Evolutionary conservation across 2,329 filamentous ascomycete species (phyloP).

Genomic region (Zarea fungicola): DNA sequence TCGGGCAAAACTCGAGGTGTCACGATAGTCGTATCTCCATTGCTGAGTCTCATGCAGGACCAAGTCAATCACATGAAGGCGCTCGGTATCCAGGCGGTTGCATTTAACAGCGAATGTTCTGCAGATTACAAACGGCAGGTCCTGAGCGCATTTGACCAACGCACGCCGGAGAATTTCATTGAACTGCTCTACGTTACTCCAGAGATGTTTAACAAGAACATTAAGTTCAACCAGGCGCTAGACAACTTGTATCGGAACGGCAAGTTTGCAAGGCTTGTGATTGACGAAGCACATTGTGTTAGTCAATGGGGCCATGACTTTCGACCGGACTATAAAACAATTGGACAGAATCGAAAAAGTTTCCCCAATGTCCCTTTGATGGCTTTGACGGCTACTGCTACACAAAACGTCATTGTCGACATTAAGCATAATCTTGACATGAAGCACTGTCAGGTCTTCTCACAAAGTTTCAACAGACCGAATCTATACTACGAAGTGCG

Average conservation of each 20-base stretch:
- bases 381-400: conserved; percentile 92
- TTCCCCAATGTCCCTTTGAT: conserved; percentile 84
- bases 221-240: conserved; percentile 60
- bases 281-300: conserved; percentile 98
- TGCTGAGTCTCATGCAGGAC: conserved; percentile 95
- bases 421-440: conserved; percentile 90
- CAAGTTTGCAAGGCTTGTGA: conserved; percentile 84
- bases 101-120: conserved; percentile 74
- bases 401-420: conserved; percentile 85
- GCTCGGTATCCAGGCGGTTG: conserved; percentile 70
- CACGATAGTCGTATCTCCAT: conserved; percentile 89
- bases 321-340: conserved; percentile 85
- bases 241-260: conserved; percentile 60
- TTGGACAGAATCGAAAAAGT: conserved; percentile 66
- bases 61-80: conserved; percentile 79
- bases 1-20: conserved; percentile 79
- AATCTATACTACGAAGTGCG: conserved; percentile 88
- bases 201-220: conserved; percentile 88
- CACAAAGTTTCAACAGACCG: conserved; percentile 94
- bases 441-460: conserved; percentile 68
- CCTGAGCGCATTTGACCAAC: conserved; percentile 56
- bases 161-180: conserved; percentile 67
- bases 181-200: conserved; percentile 93
- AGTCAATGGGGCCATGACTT: conserved; percentile 99
- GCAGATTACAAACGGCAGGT: conserved; percentile 59